A percentile compares a stretch with the other conserved stretches of the same genome.
These are phyloP conservation scores for Tolypocladium pustulatum DNA, from an alignment of 2,329 filamentous ascomycete species.

Conservation along the genomic window DNA sequence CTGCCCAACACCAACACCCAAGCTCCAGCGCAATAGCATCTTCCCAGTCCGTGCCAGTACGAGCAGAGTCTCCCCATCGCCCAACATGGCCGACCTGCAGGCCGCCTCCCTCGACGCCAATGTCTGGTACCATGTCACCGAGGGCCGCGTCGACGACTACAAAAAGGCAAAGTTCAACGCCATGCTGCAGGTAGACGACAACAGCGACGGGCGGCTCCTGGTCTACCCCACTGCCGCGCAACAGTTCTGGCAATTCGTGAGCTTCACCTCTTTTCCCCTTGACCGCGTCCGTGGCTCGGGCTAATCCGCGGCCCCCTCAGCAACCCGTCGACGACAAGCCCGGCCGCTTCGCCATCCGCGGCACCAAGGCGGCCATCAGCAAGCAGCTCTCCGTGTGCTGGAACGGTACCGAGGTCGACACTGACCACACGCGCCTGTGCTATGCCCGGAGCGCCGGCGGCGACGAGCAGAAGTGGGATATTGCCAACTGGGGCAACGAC, in stretches of 20 bases:
- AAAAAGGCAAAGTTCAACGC: conserved; percentile 9
- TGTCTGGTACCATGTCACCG: conserved; percentile 24
- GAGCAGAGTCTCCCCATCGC: background rate
- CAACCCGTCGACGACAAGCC: conserved; percentile 13
- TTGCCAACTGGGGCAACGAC: conserved; percentile 17
- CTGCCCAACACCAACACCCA: background rate
- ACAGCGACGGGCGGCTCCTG: background rate
- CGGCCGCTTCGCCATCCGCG: conserved; percentile 21
- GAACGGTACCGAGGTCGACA: conserved; percentile 10
- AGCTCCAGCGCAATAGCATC: too few relatives aligned
- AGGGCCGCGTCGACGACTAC: conserved; percentile 21
- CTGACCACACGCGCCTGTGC: conserved; percentile 17
- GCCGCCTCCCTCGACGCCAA: conserved; percentile 20
- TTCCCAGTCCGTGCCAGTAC: too few relatives aligned
- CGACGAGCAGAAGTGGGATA: conserved; percentile 22
- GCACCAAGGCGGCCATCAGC: conserved; percentile 13
- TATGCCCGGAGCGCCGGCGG: conserved; percentile 13
- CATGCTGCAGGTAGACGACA: conserved; percentile 9
- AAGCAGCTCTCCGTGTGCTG: conserved; percentile 21
- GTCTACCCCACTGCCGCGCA: background rate
- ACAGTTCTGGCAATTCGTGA: background rate
- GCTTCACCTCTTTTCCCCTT: background rate
- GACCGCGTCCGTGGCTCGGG: too few relatives aligned
- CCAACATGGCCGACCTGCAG: conserved; percentile 5
- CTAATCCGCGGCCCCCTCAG: conserved; percentile 5